Evolutionary conservation across 176 grass and related monocot species (phyloP).

Genomic region (Phoenix roebelenii): DNA sequence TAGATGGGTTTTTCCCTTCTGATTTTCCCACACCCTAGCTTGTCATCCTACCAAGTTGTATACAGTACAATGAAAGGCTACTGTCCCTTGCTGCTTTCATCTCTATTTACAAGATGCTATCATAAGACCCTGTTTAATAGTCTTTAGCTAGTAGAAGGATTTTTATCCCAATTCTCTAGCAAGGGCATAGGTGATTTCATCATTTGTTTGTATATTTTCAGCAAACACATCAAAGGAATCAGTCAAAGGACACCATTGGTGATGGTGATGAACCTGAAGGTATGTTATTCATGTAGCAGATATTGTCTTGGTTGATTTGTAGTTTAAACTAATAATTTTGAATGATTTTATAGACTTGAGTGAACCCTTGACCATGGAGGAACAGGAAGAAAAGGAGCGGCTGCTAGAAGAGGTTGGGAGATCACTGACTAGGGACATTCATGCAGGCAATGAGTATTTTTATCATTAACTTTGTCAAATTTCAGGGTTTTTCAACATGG

Average conservation of each 20-base stretch:
- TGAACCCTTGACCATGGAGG: constrained; percentile 73
- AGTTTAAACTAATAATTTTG: too few relatives aligned
- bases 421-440: neutral
- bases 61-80: too few relatives aligned
- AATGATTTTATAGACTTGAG: constrained; percentile 37
- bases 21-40: too few relatives aligned
- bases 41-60: too few relatives aligned
- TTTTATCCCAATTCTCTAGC: too few relatives aligned
- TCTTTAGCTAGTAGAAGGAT: too few relatives aligned
- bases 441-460: too few relatives aligned
- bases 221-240: constrained; percentile 72
- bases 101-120: too few relatives aligned
- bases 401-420: constrained; percentile 58
- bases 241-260: constrained; percentile 81
- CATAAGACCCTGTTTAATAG: too few relatives aligned
- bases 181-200: neutral
- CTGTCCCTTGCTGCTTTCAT: too few relatives aligned
- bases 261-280: constrained; percentile 88
- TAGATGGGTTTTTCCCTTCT: too few relatives aligned
- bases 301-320: neutral
- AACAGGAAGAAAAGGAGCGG: constrained; percentile 85
- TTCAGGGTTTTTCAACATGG: constrained; percentile 92
- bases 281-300: constrained; percentile 15
- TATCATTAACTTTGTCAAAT: neutral
- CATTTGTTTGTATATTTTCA: constrained; percentile 30